A percentile compares a stretch with the other conserved stretches of the same genome.
Evolutionary conservation across 768 basidiomycete genomes (phyloP).

Genomic region (Trametes cinnabarina): DNA sequence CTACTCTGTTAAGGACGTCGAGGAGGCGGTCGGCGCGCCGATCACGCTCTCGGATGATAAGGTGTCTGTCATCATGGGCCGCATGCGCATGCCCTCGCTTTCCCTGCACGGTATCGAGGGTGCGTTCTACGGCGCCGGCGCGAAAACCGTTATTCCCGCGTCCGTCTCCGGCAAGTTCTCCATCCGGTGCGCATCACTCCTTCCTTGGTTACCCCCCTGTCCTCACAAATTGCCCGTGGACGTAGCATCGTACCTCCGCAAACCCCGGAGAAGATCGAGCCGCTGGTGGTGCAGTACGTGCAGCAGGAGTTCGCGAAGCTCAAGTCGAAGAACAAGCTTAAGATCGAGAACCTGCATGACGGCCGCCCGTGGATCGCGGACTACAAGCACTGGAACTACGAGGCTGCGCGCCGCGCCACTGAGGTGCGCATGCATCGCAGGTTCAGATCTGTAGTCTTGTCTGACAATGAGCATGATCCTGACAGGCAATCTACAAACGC

Average conservation of each 20-base stretch:
- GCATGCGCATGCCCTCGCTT: conserved; percentile 87
- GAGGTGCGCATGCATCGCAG: conserved; percentile 42
- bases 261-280: conserved; percentile 67
- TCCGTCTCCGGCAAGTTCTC: conserved; percentile 86
- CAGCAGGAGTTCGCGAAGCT: conserved; percentile 81
- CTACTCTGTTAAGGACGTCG: conserved; percentile 69
- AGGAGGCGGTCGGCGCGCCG: conserved; percentile 69
- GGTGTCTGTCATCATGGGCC: conserved; percentile 80
- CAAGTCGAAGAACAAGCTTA: conserved; percentile 78
- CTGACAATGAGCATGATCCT: too few relatives aligned
- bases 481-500: conserved; percentile 57
- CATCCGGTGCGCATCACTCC: conserved; percentile 54
- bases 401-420: conserved; percentile 85
- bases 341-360: conserved; percentile 68
- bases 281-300: conserved; percentile 69
- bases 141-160: conserved; percentile 94
- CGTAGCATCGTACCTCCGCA: conserved; percentile 83
- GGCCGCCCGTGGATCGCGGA: conserved; percentile 91
- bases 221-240: too few relatives aligned
- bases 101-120: conserved; percentile 96
- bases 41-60: conserved; percentile 79
- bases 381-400: conserved; percentile 88
- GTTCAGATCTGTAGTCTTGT: too few relatives aligned
- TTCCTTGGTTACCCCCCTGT: too few relatives aligned
- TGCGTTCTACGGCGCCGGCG: conserved; percentile 80